A percentile compares a stretch with the other conserved stretches of the same genome.
phyloP scores from a whole-genome alignment of 345 rosid genomes.

The Gossypioides kirkii region DNA sequence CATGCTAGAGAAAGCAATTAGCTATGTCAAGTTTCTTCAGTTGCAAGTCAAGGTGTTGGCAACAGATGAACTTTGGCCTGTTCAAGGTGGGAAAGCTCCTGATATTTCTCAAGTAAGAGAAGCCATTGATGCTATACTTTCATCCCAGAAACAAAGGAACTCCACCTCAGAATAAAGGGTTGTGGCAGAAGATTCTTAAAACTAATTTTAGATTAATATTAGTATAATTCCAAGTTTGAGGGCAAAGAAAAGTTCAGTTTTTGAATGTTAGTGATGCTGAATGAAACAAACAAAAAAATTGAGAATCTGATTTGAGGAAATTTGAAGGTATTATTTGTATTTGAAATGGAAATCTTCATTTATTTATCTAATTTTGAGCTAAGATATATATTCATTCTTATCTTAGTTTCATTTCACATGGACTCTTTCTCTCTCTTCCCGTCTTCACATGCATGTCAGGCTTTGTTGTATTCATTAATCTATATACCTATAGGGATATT shows the following conservation, averaged over 20 bases:
- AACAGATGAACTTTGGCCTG: slow-evolving; percentile 97
- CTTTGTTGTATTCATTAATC: neutral
- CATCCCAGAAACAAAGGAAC: slow-evolving; percentile 60
- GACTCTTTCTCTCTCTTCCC: slow-evolving; percentile 18
- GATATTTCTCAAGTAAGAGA: slow-evolving; percentile 91
- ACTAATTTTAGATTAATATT: neutral
- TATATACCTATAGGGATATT: too few species aligned
- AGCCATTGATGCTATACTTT: slow-evolving; percentile 94
- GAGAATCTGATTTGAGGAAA: slow-evolving; percentile 4
- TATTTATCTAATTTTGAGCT: slow-evolving; percentile 20
- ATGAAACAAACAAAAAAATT: neutral
- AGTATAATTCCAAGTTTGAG: slow-evolving; percentile 7
- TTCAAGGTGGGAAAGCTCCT: slow-evolving; percentile 87
- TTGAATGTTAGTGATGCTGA: slow-evolving; percentile 4
- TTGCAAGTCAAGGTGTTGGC: slow-evolving; percentile 96
- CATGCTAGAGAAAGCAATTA: slow-evolving; percentile 83
- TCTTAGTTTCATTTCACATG: slow-evolving; percentile 15
- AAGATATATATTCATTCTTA: slow-evolving; percentile 10
- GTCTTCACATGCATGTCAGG: neutral
- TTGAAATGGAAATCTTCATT: slow-evolving; percentile 27
- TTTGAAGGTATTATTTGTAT: too few species aligned
- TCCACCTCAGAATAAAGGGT: slow-evolving; percentile 35
- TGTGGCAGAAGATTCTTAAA: slow-evolving; percentile 7
- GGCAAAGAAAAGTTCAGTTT: slow-evolving; percentile 22
- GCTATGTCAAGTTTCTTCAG: slow-evolving; percentile 93